A percentile compares a stretch with the other conserved stretches of the same genome.
Evolutionary conservation across 2,329 filamentous ascomycete species (phyloP).

Genomic region (Xylaria polymorpha): DNA sequence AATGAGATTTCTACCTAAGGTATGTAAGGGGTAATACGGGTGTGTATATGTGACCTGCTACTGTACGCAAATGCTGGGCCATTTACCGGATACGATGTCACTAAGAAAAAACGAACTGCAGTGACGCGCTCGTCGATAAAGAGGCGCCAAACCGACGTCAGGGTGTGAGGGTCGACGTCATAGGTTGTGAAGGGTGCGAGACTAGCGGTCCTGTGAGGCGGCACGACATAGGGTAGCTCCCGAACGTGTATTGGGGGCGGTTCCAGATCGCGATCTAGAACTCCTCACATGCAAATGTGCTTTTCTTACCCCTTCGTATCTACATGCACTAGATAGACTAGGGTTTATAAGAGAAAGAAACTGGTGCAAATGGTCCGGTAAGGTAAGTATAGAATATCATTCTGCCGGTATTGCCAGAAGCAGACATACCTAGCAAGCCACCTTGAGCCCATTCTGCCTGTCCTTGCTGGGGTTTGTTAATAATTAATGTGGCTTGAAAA

Average conservation of each 20-base stretch:
- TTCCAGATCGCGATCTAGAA: constrained; percentile 19
- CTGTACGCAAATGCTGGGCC: constrained; percentile 1
- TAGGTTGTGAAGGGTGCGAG: constrained; percentile 9
- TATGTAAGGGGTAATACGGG: not conserved
- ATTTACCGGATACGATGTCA: not conserved
- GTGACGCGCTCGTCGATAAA: constrained; percentile 21
- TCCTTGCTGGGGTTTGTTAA: not conserved
- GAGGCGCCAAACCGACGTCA: constrained; percentile 23
- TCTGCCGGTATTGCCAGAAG: too few relatives aligned
- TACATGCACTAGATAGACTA: not conserved
- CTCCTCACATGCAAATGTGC: not conserved
- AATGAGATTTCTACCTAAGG: not conserved
- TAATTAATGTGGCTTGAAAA: constrained; percentile 34
- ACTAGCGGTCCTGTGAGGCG: not conserved
- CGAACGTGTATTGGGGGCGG: constrained; percentile 9
- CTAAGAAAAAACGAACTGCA: constrained; percentile 6
- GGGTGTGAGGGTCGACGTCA: constrained; percentile 32
- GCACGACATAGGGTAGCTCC: constrained; percentile 16
- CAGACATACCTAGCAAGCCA: too few relatives aligned
- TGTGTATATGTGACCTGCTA: not conserved
- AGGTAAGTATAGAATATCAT: not conserved
- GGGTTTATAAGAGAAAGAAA: not conserved
- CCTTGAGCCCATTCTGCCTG: not conserved
- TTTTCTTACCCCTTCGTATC: not conserved
- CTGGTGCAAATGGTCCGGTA: constrained; percentile 25